Conservation (phyloP, 768 basidiomycete genomes). For the Trametes gibbosa region DNA sequence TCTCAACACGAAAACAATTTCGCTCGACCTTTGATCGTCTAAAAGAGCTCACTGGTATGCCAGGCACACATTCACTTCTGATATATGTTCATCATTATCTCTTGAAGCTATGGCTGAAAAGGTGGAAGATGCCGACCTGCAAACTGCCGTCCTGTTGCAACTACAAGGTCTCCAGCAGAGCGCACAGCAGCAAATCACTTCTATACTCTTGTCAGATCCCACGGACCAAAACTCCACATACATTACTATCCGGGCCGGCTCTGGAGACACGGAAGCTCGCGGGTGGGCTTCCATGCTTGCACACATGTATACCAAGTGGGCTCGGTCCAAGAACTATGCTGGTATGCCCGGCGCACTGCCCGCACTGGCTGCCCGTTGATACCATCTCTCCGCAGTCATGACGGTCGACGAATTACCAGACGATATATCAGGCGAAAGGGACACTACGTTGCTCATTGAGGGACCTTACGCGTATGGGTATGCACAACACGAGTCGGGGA, state of each 20-base stretch:
- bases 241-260: constrained; percentile 19
- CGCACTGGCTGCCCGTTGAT: not conserved
- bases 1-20: constrained; percentile 3
- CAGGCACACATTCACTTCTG: not conserved
- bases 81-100: not conserved
- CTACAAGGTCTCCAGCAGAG: constrained; percentile 8
- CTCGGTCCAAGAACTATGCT: constrained; percentile 12
- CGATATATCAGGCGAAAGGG: constrained; percentile 9
- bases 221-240: constrained; percentile 21
- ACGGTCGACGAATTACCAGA: constrained; percentile 13
- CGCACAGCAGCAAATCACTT: constrained; percentile 9
- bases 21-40: not conserved
- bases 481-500: constrained; percentile 20
- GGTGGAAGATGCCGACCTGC: constrained; percentile 6
- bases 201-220: constrained; percentile 13
- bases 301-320: constrained; percentile 24
- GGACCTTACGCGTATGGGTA: constrained; percentile 22
- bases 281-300: constrained; percentile 20
- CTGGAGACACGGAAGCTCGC: constrained; percentile 16
- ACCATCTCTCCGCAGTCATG: constrained; percentile 3
- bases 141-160: constrained; percentile 12
- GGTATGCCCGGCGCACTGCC: constrained; percentile 1
- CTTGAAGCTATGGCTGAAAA: constrained; percentile 10
- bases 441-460: constrained; percentile 14
- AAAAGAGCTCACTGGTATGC: constrained; percentile 12